phyloP scores from a whole-genome alignment of 2,329 filamentous ascomycete genomes.

The Xylariaceae sp. region DNA sequence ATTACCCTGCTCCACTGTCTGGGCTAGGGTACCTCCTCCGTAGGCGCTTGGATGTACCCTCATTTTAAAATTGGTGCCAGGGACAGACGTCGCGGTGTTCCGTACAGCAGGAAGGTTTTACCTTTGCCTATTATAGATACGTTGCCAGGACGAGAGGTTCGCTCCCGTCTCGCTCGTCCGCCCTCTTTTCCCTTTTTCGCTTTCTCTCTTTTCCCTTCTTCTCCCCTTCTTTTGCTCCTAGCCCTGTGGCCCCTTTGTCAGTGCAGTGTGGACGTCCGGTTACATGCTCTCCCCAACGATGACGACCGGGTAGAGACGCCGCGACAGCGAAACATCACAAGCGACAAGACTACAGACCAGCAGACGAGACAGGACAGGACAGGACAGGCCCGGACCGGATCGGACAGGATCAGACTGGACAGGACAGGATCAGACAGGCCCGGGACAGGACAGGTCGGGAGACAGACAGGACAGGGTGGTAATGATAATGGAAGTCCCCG shows the following conservation, averaged over 20 bases:
- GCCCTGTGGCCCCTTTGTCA: conserved; percentile 11
- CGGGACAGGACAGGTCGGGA: conserved; percentile 8
- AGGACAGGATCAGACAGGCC: background rate
- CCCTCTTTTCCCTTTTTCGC: background rate
- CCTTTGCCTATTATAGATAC: conserved; percentile 21
- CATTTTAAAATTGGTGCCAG: conserved; percentile 29
- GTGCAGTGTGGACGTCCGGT: conserved; percentile 18
- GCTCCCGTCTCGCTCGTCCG: background rate
- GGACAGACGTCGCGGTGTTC: conserved; percentile 11
- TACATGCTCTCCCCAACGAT: conserved; percentile 23
- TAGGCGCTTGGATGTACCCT: conserved; percentile 15
- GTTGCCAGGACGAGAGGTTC: background rate
- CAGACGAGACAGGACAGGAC: too few species aligned
- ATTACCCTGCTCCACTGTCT: conserved; percentile 11
- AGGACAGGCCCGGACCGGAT: too few species aligned
- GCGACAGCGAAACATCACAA: conserved; percentile 20
- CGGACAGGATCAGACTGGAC: conserved; percentile 12
- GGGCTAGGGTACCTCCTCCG: background rate
- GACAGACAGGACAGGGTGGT: conserved; percentile 17
- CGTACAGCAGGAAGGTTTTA: background rate
- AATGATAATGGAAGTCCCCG: conserved; percentile 30
- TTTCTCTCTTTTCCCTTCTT: conserved; percentile 3
- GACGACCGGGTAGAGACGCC: conserved; percentile 28
- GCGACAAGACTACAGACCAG: conserved; percentile 11
- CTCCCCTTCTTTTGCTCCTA: conserved; percentile 6